Evolutionary conservation across 345 rosid genomes (phyloP).

Genomic region (Streptanthus diversifolius): DNA sequence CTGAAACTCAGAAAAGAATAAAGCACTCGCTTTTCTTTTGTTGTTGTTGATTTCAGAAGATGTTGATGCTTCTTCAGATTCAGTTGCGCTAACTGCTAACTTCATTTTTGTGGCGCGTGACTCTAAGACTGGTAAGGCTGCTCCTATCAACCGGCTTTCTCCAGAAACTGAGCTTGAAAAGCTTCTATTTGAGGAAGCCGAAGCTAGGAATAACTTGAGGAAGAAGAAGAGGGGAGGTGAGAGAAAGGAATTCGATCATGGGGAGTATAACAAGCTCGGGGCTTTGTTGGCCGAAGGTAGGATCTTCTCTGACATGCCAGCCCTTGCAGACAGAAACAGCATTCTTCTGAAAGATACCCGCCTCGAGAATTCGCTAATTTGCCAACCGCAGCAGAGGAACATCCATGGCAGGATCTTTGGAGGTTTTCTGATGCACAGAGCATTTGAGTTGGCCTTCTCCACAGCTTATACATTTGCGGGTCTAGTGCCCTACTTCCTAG

Average conservation of each 20-base stretch:
- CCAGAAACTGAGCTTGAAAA: constrained; percentile 66
- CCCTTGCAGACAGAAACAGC: constrained; percentile 80
- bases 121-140: constrained; percentile 73
- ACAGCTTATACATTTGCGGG: constrained; percentile 88
- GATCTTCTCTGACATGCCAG: constrained; percentile 75
- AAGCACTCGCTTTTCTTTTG: neutral
- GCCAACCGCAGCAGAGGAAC: constrained; percentile 89
- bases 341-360: constrained; percentile 70
- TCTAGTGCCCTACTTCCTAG: constrained; percentile 67
- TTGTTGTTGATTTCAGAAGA: constrained; percentile 40
- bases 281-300: constrained; percentile 69
- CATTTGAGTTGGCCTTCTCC: constrained; percentile 84
- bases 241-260: constrained; percentile 46
- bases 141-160: constrained; percentile 59
- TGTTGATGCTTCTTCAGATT: constrained; percentile 41
- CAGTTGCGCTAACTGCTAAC: constrained; percentile 61
- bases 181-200: constrained; percentile 66
- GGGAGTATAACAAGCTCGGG: constrained; percentile 43
- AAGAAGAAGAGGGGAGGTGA: constrained; percentile 54
- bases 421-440: constrained; percentile 76
- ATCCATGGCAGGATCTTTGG: constrained; percentile 80
- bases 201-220: constrained; percentile 61
- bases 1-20: neutral
- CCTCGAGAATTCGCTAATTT: constrained; percentile 64
- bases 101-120: constrained; percentile 86